These are phyloP conservation scores for Talaromyces funiculosus DNA, from an alignment of 2,329 filamentous ascomycete species.

Conservation along the genomic window DNA sequence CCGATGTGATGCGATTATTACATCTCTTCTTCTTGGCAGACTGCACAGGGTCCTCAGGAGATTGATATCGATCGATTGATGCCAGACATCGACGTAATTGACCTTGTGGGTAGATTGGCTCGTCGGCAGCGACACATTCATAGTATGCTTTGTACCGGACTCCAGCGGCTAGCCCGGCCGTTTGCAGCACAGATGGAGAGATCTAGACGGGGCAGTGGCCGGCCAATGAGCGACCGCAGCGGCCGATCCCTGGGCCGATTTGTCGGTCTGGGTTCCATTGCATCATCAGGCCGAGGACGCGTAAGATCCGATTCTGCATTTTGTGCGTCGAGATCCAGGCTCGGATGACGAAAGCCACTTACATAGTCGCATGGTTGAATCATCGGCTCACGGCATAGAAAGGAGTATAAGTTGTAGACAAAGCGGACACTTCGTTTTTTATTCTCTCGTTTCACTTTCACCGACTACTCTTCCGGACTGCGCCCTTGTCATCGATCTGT, in stretches of 20 bases:
- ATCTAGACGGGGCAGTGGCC: background rate
- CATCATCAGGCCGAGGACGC: slow-evolving; percentile 3
- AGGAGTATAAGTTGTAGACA: background rate
- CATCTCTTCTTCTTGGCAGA: background rate
- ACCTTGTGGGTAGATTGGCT: background rate
- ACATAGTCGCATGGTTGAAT: background rate
- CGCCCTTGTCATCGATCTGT: background rate
- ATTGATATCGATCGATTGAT: background rate
- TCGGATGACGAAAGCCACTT: background rate
- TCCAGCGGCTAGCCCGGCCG: background rate
- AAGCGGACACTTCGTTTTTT: background rate
- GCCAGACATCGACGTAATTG: background rate
- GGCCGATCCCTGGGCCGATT: slow-evolving; percentile 2
- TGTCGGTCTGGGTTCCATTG: background rate
- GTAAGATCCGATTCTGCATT: no score
- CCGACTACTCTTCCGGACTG: background rate
- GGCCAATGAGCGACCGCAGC: background rate
- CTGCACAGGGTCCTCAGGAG: no score
- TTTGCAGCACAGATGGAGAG: background rate
- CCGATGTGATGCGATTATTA: background rate
- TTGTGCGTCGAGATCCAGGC: background rate
- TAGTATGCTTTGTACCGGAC: no score
- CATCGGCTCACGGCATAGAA: background rate
- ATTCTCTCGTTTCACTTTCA: background rate
- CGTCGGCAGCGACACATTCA: background rate